Evolutionary conservation across 192 early-diverging fungal species (phyloP), one percentile per base, ranked within the genome.

Genomic region (Coemansia aciculifera): DNA sequence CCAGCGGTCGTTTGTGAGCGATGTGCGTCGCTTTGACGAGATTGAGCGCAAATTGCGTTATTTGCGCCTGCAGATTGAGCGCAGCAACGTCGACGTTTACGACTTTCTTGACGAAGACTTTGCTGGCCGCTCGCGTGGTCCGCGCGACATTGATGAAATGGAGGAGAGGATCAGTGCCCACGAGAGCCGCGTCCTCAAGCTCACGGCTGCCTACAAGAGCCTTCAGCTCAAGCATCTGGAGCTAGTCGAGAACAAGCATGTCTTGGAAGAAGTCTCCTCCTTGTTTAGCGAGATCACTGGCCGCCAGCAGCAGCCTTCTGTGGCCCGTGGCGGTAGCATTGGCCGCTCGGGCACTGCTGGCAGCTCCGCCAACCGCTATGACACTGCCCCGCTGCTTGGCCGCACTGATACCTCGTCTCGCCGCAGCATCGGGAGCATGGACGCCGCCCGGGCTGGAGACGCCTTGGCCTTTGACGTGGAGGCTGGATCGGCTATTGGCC

Each of bases 21-120:
- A 98, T 77, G 96, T 99, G 73, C 89, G 95, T 68, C 90, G 95
- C 42, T 87, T 96, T 32, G 95, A 99, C 75, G 98, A 99, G 78
- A 93, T 99, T 89, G 95, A 98, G 77, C 90, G 98, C 63, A 93
- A 93, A 67, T 84, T 95, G 57, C 92, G 97, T 92, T 99, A 93
- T 76, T 87, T 99, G 72, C 80, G 85, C 43, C 56, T 69, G 13
- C 94, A 98, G 73, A 87, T 95, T 59, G 87, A 90, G 49, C 93
- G 92, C 71, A 88, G 85, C 15, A 90, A 88, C 9, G 88, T 99
- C 63, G 74, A 77, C 19, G 64, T 90, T 21, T 73, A 84, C 48
- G 59, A 86, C 54, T 65, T 76, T 59, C 57, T 85, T 38, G 68
- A 86, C 32, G 67, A 84, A 36, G 79, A 77, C 62, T 66, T 85